Conservation (phyloP, 2,329 filamentous ascomycete species). For the Cladorrhinum sp. region DNA sequence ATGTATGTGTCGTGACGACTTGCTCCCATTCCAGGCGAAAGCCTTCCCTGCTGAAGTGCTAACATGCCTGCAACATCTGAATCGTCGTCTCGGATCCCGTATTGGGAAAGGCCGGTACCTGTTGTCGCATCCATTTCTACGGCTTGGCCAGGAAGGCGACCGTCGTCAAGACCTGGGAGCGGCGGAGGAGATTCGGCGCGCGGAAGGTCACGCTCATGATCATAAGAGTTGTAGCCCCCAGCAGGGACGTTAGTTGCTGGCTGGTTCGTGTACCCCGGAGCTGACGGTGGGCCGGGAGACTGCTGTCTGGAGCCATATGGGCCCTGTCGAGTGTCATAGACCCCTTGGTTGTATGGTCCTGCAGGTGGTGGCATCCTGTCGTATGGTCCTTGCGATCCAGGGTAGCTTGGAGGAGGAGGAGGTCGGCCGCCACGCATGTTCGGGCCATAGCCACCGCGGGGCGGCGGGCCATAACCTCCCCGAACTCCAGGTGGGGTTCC, state of each 20-base stretch:
- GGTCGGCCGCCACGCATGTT: conserved; percentile 39
- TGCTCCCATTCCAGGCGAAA: conserved; percentile 34
- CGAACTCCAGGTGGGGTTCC: conserved; percentile 43
- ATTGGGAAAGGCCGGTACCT: conserved; percentile 28
- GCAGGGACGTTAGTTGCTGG: conserved; percentile 38
- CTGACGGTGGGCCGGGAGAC: conserved; percentile 39
- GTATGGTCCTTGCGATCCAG: conserved; percentile 34
- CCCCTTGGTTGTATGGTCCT: conserved; percentile 37
- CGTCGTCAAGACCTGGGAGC: conserved; percentile 44
- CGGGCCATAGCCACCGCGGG: conserved; percentile 34
- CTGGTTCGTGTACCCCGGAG: conserved; percentile 38
- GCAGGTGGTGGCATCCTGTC: conserved; percentile 39
- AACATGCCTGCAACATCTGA: conserved; percentile 72
- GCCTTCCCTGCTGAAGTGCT: conserved; percentile 59
- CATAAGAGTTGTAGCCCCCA: conserved; percentile 43
- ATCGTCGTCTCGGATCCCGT: conserved; percentile 54
- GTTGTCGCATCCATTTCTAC: conserved; percentile 80
- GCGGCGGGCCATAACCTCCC: conserved; percentile 47
- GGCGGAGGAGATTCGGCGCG: conserved; percentile 65
- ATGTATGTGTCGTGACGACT: conserved; percentile 49
- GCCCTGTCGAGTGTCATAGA: conserved; percentile 32
- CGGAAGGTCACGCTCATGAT: conserved; percentile 47
- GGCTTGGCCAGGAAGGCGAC: conserved; percentile 56
- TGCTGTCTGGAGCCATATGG: conserved; percentile 33
- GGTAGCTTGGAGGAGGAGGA: conserved; percentile 47